Base-by-base conservation (phyloP, 1,284 basidiomycete genomes). In the Retiboletus flavoniger region DNA sequence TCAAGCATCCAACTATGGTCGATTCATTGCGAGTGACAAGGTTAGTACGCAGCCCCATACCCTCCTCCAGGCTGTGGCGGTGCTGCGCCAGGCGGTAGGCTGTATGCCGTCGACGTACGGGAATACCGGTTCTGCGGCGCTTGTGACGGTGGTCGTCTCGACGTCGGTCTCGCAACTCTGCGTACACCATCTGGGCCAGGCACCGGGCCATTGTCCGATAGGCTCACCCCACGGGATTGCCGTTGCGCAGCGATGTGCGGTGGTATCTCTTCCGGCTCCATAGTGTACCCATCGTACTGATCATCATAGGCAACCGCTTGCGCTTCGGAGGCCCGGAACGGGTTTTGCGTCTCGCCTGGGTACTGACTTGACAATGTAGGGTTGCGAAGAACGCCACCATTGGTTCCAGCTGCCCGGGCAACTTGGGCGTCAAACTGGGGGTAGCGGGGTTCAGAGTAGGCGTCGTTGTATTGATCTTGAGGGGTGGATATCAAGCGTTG, bases 191-290 rank as follows among this genome's bases (percentile, higher is more conserved):
- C 85, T 7, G 85, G 82, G 29, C 81, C 81, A 44, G 88, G 84
- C 3, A 93, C 89, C 45, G 89, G 90, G 14, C 93, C 93, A 60
- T 81, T 77, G 63, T 95, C 93, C 46, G 82, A 81, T 54, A 95
- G 70, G 49, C 84, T 85, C 32, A 95, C 78, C 31, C 92, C 91
- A 17, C 87, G 78, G 11, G 67, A 72, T 61, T 63, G 67, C 49
- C 65, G 64, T 51, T 62, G 57, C 44, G 32, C 59, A 47, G 63
- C 58, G 43, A 64, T 56, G 51, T 64, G 68, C 50, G 64, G 66
- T 50, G 65, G 54, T 26, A 71, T 66, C 42, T 77, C 73, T 36
- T 77, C 77, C 8, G 72, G 69, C 38, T 78, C 76, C 9, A 59
- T 39, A 19, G 54, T 54, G 60, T 72, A 75, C 2, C 69, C 69